Conservation (phyloP, 2,329 filamentous ascomycete species). For the Talaromyces sp. region DNA sequence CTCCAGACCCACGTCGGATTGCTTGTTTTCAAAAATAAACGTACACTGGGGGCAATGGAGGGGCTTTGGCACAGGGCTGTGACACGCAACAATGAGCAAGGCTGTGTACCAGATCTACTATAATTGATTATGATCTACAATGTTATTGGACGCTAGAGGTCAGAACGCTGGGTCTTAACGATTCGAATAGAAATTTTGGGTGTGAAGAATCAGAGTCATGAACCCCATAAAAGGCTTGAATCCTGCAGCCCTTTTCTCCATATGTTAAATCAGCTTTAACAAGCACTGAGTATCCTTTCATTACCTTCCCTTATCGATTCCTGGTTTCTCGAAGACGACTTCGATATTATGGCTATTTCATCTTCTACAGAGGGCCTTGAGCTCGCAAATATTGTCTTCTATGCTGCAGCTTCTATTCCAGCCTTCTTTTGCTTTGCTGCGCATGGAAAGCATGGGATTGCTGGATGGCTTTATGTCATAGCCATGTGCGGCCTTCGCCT, state of each 20-base stretch:
- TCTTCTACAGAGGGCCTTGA: constrained; percentile 13
- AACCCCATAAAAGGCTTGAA: background rate
- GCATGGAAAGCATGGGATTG: constrained; percentile 11
- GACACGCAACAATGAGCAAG: too few relatives aligned
- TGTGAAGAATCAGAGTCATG: too few relatives aligned
- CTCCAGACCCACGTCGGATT: too few relatives aligned
- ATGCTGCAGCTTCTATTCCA: constrained; percentile 8
- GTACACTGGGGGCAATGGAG: too few relatives aligned
- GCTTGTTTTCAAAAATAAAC: too few relatives aligned
- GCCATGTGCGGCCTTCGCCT: constrained; percentile 15
- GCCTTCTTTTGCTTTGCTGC: constrained; percentile 10
- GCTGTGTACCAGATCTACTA: too few relatives aligned
- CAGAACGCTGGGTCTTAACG: background rate
- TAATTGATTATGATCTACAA: too few relatives aligned
- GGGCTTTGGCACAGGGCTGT: too few relatives aligned
- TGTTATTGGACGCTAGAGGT: background rate
- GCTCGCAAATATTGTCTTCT: constrained; percentile 14
- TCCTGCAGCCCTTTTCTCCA: background rate
- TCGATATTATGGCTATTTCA: constrained; percentile 3
- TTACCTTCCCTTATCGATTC: background rate
- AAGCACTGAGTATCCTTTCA: too few relatives aligned
- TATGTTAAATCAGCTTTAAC: background rate
- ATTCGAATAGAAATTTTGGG: background rate
- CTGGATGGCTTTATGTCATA: constrained; percentile 14
- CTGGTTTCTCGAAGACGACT: background rate